Base-by-base conservation (phyloP, 306 rosid species). In the Casuarina glauca region DNA sequence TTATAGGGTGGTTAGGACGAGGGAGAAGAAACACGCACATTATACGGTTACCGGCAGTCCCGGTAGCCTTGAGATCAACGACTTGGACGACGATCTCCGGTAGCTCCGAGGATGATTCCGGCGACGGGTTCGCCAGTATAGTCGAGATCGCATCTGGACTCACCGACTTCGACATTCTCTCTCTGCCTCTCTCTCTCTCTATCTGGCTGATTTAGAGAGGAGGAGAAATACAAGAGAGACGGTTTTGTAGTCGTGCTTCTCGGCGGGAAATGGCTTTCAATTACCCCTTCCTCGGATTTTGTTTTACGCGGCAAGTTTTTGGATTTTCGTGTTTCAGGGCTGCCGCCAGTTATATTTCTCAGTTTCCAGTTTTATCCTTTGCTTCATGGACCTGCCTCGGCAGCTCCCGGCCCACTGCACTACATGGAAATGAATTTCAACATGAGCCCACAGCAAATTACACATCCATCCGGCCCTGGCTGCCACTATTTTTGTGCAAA, bases 51-150 rank as follows among this genome's bases (percentile, higher is more conserved):
- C 99, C 99, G 41, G 50, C 20, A 8, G 71, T n/a, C 7, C 71
- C 76, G 68, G 26, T 58, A 63, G 82, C 41, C 44, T 70, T 80
- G 81, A 96, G 99, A 86, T 96, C 94, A 48, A 88, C 75, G 60
- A 96, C 86, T 84, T 96, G 98, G 10, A 93, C 87, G 5, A 93
- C 85, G 49, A 96, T 80, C 3, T 87, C 88, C 1, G 91, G 90
- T n/a, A 88, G 70, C 70, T 85, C 90, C n/a, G 87, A 70, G 6
- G 91, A 75, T 4, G 88, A 67, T 35, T 86, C 91, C 2, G 97
- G 96, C 0, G 91, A 79, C 1, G 96, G 94, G 68, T 87, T 87
- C 0, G 89, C 86, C n/a, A 89, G 79, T 9, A 95, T 38, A 0
- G 38, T 79, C 4, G 93, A 88, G 32, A 95, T 85, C 60, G 91